These are phyloP conservation scores for Pestalotiopsis sp. DNA, from an alignment of 2,329 filamentous ascomycete genomes.

Conservation along the genomic window DNA sequence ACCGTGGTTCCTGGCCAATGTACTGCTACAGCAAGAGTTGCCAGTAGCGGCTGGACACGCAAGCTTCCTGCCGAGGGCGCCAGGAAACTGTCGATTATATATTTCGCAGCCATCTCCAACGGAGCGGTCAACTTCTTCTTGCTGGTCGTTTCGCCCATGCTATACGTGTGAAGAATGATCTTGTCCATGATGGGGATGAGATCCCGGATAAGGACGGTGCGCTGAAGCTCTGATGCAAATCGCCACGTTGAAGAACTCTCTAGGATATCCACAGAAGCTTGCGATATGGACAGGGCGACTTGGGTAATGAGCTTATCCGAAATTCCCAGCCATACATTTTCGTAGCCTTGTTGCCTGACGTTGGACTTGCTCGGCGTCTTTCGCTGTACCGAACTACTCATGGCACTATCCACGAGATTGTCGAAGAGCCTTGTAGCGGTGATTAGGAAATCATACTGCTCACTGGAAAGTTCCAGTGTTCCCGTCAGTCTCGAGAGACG, in stretches of 20 bases:
- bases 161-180: conserved; percentile 73
- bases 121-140: conserved; percentile 56
- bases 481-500: conserved; percentile 79
- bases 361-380: conserved; percentile 57
- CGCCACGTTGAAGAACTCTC: conserved; percentile 88
- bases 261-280: conserved; percentile 79
- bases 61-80: conserved; percentile 70
- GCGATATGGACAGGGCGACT: conserved; percentile 73
- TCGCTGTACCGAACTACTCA: conserved; percentile 69
- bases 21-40: conserved; percentile 67
- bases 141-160: conserved; percentile 65
- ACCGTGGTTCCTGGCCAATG: conserved; percentile 64
- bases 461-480: conserved; percentile 77
- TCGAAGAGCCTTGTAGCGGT: conserved; percentile 76
- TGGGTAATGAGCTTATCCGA: conserved; percentile 77
- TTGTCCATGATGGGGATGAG: conserved; percentile 73
- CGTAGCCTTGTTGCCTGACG: conserved; percentile 46
- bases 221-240: conserved; percentile 70
- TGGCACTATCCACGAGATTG: conserved; percentile 74
- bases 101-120: conserved; percentile 73
- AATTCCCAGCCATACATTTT: conserved; percentile 69
- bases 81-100: conserved; percentile 78
- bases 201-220: conserved; percentile 67
- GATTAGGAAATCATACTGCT: conserved; percentile 77
- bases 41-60: conserved; percentile 76